Percentiles rank a stretch among this genome's conserved stretches.
phyloP scores from a whole-genome alignment of 179 eudicot genomes.

The Beta macrorhiza region DNA sequence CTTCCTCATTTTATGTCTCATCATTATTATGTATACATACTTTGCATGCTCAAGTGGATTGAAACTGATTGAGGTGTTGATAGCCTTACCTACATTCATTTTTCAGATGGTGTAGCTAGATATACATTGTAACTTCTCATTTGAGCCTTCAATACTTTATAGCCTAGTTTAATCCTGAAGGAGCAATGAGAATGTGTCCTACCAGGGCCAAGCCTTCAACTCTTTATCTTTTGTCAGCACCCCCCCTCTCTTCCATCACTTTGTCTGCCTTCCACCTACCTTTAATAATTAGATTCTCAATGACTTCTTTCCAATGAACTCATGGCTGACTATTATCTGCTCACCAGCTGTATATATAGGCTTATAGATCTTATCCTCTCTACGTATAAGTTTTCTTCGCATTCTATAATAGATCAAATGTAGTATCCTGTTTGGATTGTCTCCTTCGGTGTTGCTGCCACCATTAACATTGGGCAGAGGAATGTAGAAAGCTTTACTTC shows the following conservation, averaged over 20 bases:
- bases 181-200: background rate
- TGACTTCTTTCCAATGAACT: background rate
- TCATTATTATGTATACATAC: background rate
- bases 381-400: background rate
- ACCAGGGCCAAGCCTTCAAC: background rate
- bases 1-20: background rate
- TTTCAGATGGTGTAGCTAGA: background rate
- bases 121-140: background rate
- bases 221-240: background rate
- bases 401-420: background rate
- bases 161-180: background rate
- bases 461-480: background rate
- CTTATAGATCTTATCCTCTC: background rate
- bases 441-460: background rate
- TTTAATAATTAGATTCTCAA: background rate
- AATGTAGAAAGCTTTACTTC: background rate
- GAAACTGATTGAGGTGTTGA: background rate
- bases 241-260: background rate
- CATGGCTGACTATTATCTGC: background rate
- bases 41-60: background rate
- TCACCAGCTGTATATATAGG: background rate
- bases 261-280: background rate
- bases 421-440: background rate
- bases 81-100: background rate
- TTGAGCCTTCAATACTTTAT: background rate